Evolutionary conservation across 768 basidiomycete species (phyloP).

Genomic region (Lanmaoa rubissima): DNA sequence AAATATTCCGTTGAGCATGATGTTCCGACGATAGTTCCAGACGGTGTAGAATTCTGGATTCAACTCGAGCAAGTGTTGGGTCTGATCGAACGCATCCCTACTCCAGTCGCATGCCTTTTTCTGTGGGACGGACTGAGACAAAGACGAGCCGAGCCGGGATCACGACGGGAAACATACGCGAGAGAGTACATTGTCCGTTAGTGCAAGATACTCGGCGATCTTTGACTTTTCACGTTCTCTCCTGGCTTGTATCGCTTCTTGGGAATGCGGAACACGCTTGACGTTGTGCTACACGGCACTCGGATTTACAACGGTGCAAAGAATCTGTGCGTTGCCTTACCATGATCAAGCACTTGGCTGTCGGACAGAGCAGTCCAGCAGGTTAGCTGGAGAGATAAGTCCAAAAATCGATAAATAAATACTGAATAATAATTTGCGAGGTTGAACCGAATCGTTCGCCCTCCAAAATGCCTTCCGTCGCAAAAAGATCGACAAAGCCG

Average conservation of each 20-base stretch:
- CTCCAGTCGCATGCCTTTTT: conserved; percentile 69
- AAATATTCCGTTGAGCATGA: conserved; percentile 72
- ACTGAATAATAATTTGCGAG: not conserved
- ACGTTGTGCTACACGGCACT: conserved; percentile 57
- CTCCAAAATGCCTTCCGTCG: conserved; percentile 55
- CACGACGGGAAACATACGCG: conserved; percentile 45
- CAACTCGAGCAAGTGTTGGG: conserved; percentile 69
- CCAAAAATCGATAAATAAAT: conserved; percentile 2
- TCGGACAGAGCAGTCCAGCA: not conserved
- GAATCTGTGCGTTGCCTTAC: conserved; percentile 16
- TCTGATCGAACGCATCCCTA: conserved; percentile 71
- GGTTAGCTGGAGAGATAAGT: not conserved
- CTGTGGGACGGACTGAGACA: conserved; percentile 39
- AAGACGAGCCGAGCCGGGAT: not conserved
- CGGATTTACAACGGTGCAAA: conserved; percentile 1
- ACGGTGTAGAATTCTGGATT: conserved; percentile 97
- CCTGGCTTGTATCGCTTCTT: conserved; percentile 63
- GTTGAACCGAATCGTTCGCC: not conserved
- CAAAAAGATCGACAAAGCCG: conserved; percentile 45
- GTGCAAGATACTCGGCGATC: conserved; percentile 69
- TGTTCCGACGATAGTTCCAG: conserved; percentile 92
- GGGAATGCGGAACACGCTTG: conserved; percentile 56
- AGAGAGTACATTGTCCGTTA: conserved; percentile 62
- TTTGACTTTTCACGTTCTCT: conserved; percentile 70
- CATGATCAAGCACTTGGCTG: conserved; percentile 13